Base-by-base conservation (phyloP, 306 rosid species). In the Urtica urens region DNA sequence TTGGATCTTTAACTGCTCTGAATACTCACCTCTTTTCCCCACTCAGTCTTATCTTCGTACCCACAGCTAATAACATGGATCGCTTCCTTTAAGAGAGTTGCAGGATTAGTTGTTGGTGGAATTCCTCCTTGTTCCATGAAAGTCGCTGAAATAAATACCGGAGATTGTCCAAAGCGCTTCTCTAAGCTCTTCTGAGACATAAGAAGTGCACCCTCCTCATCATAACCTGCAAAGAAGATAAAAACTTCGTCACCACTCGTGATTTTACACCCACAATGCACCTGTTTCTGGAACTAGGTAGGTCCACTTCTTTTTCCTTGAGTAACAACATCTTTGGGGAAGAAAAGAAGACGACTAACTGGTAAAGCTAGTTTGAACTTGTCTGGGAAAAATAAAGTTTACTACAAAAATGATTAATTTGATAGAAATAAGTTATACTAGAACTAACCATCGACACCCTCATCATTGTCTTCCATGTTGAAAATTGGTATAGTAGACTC, bases 21-120 rank as follows among this genome's bases (percentile, higher is more conserved):
- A 11, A 38, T 40, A 68, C 71, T 57, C 28, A 92, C 99, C 96
- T 92, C 99, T 72, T 85, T 92, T 16, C 99, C 99, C 99, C 99
- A 92, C 47, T 92, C 99, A 30, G 80, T 73, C 75, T 92, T 92
- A 72, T 92, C 99, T 71, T 92, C 99, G 46, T 92, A 92, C 23
- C 99, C 99, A 69, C 99, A 92, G 46, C 99, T 85, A 61, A 92
- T 92, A 51, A 92, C 99, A 65, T 92, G 99, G 63, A 92, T 92
- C 46, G 99, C 99, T 70, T 92, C 99, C 78, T 85, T 92, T 51
- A 92, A 66, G 69, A 92, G 96, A 62, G 94, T 92, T 59, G 99
- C 85, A 55, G 99, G 87, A 49, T 92, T 92, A 20, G 99, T 92
- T 42, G 99, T 35, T 19, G 96, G 96, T 25, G 99, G 99, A 75